Evolutionary conservation across 108 stramenopile genomes (phyloP), one percentile per base, ranked within the genome.

Genomic region (Parmales sp.): DNA sequence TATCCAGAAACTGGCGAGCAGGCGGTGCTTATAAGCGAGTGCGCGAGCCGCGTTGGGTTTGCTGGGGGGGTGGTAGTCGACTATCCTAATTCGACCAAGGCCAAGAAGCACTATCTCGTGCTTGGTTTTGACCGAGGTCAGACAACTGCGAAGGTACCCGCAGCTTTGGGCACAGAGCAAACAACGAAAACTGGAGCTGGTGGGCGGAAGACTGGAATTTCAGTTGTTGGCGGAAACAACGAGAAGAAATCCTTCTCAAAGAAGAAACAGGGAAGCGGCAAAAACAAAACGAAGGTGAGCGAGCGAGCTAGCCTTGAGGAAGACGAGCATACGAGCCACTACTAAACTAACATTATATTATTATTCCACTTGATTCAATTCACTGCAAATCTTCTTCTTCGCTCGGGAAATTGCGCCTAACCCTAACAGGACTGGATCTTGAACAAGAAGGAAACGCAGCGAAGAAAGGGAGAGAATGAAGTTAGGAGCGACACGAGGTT

Each of bases 91-190:
- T 96, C 95, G 20, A 83, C 97, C 51, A 98, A 98, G 74, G 98
- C 98, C 11, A 98, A 98, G 83, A 99, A 99, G 70, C 94, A 97
- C 77, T 99, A 98, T 75, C 78, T 99, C 31, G 95, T 96, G 29
- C 83, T 99, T 37, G 83, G 83, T 49, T 95, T 95, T 67, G 97
- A 98, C 66, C 84, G 91, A 26, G 70, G 78, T 22, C 80, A 83
- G 70, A 76, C 71, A 66, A 76, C 84, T 36, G 90, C 92, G 9
- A 65, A 65, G 69, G 88, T 78, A 8, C 63, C 82, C 51, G 66
- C 13, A n/a, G 20, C 2, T 49, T 48, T 26, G 70, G 76, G 20
- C 71, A 79, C 31, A 51, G 74, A 25, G 80, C 75, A 39, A 68
- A 70, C 75, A 65, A 43, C 80, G 18, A 51, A 64, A 66, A 67